Base-by-base conservation (phyloP, 2,329 filamentous ascomycete genomes). In the Sclerotinia sclerotiorum region DNA sequence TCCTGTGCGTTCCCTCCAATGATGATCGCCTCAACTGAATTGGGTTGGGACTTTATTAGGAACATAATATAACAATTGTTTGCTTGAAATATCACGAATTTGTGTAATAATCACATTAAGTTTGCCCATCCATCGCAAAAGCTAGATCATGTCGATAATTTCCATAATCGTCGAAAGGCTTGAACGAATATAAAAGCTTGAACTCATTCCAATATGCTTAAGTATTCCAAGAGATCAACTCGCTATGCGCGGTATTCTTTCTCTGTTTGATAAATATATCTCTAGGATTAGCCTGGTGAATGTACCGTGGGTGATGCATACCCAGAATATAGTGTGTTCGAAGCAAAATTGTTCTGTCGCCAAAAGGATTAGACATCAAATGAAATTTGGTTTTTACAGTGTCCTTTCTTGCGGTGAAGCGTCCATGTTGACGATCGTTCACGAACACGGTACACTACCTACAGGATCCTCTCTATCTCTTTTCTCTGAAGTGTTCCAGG, bases 41-140 rank as follows among this genome's bases (percentile, higher is more conserved):
- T 39, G 29, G 35, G n/a, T n/a, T 29, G 15, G 46, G 46, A 8
- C 29, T 42, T 42, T 42, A 17, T 17, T 42, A 5, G 39, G 39
- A 42, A 42, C 39, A 42, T 35, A 24, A 51, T 61, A 24, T 13
- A 35, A 51, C 24, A 19, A 32, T 10, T 19, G 17, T 39, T 62
- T 39, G 29, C 21, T 49, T 39, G 60, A 21, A 51, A 15, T 39
- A 13, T 27, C 46, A 49, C 7, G 7, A 6, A 62, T 35, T 19
- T 49, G 58, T 48, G 19, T n/a, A 49, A 19, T 61, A 27, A 24
- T 35, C 21, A 49, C 6, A 49, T 27, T 11, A 49, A 24, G 58
- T 49, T 35, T 62, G 44, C 44, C 13, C 44, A 49, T 35, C 27
- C 46, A 49, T 49, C 10, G 35, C 21, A 62, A 62, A 57, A 62